These are phyloP conservation scores for Pisolithus microcarpus DNA, from an alignment of 768 basidiomycete species.

Conservation along the genomic window DNA sequence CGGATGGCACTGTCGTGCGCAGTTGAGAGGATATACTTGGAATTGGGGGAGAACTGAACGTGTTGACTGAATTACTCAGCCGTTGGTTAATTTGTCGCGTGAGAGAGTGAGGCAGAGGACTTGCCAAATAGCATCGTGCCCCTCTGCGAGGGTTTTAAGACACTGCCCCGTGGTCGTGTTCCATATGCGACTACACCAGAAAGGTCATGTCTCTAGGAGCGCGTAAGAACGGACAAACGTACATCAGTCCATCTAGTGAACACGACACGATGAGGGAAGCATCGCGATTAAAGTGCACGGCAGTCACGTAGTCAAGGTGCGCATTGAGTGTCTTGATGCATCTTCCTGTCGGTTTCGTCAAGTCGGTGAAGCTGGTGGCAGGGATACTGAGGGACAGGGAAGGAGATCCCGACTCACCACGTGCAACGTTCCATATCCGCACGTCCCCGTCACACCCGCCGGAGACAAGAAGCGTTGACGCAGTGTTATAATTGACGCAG, in stretches of 20 bases:
- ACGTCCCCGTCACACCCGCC: conserved; percentile 92
- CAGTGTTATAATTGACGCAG: conserved; percentile 84
- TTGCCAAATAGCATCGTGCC: conserved; percentile 77
- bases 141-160: conserved; percentile 91
- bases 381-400: background rate
- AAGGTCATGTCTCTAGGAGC: background rate
- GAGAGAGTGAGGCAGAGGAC: background rate
- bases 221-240: conserved; percentile 23
- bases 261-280: conserved; percentile 89
- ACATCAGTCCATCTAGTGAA: conserved; percentile 92
- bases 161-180: conserved; percentile 89
- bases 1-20: conserved; percentile 91
- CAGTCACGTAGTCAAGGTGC: conserved; percentile 91
- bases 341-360: conserved; percentile 44
- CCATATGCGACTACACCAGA: conserved; percentile 78
- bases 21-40: conserved; percentile 88
- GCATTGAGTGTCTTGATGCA: conserved; percentile 84
- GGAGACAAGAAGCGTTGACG: conserved; percentile 83
- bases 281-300: conserved; percentile 90
- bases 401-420: conserved; percentile 41
- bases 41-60: conserved; percentile 93
- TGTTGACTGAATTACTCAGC: conserved; percentile 51
- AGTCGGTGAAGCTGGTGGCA: background rate
- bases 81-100: background rate
- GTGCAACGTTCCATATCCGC: conserved; percentile 82